Base-by-base conservation (phyloP, 2,329 filamentous ascomycete species). In the Pezicula carpinea region DNA sequence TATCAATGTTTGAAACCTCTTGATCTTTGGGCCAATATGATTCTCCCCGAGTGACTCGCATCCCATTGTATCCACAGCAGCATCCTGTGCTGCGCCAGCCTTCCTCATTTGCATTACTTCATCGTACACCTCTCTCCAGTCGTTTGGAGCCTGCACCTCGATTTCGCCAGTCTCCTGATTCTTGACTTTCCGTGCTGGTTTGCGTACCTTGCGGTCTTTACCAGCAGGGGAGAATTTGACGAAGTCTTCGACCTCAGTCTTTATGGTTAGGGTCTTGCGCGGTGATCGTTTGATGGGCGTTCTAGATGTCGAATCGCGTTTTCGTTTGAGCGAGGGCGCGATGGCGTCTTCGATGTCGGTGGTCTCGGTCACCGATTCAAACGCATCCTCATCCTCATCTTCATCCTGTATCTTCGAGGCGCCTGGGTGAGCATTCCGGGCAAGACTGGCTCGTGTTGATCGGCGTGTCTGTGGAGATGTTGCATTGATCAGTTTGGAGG, bases 1-100 rank as follows among this genome's bases (percentile, higher is more conserved):
- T 18, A 85, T 72, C 14, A 89, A 71, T 0, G 82, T 87, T 52
- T 88, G 85, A 50, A 85, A 85, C 8, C 85, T 72, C 58, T 77
- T 76, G 49, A 85, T 78, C 46, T 72, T 65, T 1, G 68, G 68
- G 15, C 65, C 64, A 1, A 69, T 70, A 0, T 60, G 66, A 40
- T 75, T 69, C 46, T 79, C 71, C 3, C 87, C 87, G 8, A 93
- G 74, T 6, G 80, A 79, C 67, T 90, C 90, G 67, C 93, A 99
- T 10, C 93, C 93, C 91, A 97, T 96, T 0, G 92, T 97, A 66
- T 99, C 93, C 10, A 99, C 93, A 0, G 92, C 87, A 1, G 93
- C 93, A 77, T 86, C 67, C 71, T 78, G 63, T 63, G 86, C 69
- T 6, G 75, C 76, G 3, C 74, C 76, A 0, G 69, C 64, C 4